Evolutionary conservation across 2,329 filamentous ascomycete genomes (phyloP).

Genomic region (Didymella pinodella): DNA sequence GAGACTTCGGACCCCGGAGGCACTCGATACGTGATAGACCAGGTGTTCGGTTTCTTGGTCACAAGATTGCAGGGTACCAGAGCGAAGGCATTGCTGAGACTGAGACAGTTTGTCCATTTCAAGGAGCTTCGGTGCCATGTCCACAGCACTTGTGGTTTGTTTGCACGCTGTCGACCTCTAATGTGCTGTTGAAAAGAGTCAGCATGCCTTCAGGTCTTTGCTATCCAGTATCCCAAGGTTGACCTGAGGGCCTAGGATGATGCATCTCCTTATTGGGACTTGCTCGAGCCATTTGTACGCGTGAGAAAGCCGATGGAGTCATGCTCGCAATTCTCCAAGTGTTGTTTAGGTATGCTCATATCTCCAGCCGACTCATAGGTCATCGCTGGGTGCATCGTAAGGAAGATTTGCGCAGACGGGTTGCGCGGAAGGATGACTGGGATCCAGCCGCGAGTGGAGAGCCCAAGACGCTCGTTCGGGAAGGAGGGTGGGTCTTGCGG

Average conservation of each 20-base stretch:
- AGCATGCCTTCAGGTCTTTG: too few species aligned
- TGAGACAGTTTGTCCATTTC: background rate
- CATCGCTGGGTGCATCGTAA: background rate
- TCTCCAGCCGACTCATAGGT: background rate
- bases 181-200: too few species aligned
- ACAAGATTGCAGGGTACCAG: too few species aligned
- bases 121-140: background rate
- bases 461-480: conserved; percentile 7
- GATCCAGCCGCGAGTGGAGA: background rate
- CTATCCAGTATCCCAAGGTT: too few species aligned
- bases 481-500: conserved; percentile 17
- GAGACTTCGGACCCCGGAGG: background rate
- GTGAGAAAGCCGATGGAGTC: too few species aligned
- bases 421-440: background rate
- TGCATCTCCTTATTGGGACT: too few species aligned
- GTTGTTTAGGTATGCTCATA: background rate
- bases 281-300: too few species aligned
- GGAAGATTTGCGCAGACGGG: background rate
- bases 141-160: background rate
- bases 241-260: too few species aligned
- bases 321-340: background rate
- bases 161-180: too few species aligned
- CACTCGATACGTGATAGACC: background rate
- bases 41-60: background rate
- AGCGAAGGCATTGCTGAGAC: too few species aligned